A percentile compares a stretch with the other conserved stretches of the same genome.
These are phyloP conservation scores for Phragmites australis DNA, from an alignment of 176 grass and related monocot genomes.

Conservation along the genomic window DNA sequence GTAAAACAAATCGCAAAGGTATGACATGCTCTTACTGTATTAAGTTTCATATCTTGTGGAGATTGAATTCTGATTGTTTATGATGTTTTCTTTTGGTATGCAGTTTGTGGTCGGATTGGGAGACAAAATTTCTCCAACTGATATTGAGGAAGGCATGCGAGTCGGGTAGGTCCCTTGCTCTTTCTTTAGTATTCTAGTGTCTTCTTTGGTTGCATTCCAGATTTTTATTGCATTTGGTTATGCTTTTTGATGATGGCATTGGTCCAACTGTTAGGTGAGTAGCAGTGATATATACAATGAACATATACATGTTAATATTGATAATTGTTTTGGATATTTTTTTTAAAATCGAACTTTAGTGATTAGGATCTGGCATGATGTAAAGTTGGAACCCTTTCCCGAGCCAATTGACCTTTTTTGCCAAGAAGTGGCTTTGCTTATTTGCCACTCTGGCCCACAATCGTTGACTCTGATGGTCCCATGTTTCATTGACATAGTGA, in stretches of 20 bases:
- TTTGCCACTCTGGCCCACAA: too few relatives aligned
- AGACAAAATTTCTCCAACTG: constrained; percentile 84
- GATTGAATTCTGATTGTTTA: neutral
- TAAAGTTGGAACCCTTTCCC: neutral
- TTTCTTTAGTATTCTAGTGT: neutral
- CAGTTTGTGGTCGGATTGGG: constrained; percentile 93
- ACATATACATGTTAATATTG: neutral
- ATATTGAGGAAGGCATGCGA: constrained; percentile 95
- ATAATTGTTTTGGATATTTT: neutral
- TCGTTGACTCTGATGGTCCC: too few relatives aligned
- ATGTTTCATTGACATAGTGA: too few relatives aligned
- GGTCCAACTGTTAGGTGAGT: neutral
- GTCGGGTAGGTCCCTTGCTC: constrained; percentile 49
- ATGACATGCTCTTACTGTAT: neutral
- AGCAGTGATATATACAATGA: neutral
- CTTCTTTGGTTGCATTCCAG: neutral
- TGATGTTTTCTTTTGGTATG: constrained; percentile 16
- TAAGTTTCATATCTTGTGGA: neutral
- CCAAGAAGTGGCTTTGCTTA: too few relatives aligned
- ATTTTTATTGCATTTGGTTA: constrained; percentile 3
- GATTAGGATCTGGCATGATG: neutral
- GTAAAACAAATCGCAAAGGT: constrained; percentile 97
- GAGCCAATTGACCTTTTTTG: too few relatives aligned
- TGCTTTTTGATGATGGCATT: neutral
- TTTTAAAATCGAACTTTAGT: neutral